Evolutionary conservation across 2,329 filamentous ascomycete species (phyloP).

Genomic region (Gremmenia infestans): DNA sequence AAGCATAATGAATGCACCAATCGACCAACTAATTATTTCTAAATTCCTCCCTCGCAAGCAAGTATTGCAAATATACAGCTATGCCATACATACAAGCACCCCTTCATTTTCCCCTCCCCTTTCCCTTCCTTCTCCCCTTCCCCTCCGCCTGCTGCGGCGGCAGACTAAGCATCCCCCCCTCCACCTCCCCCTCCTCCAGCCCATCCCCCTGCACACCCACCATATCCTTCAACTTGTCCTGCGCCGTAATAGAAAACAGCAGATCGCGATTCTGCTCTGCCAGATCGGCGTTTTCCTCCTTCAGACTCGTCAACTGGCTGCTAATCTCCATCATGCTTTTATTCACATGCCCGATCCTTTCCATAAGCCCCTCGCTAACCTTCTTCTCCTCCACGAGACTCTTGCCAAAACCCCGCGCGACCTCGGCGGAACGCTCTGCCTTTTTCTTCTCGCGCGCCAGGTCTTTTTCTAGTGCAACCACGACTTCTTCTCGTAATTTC

Average conservation of each 20-base stretch:
- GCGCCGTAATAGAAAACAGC: slow-evolving; percentile 78
- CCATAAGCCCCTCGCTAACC: slow-evolving; percentile 74
- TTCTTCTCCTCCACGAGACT: slow-evolving; percentile 82
- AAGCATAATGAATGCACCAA: no score
- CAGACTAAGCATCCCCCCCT: slow-evolving; percentile 65
- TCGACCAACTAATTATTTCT: no score
- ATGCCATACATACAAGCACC: no score
- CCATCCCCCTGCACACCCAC: slow-evolving; percentile 65
- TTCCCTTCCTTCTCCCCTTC: slow-evolving; percentile 4
- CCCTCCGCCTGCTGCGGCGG: slow-evolving; percentile 35
- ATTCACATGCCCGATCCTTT: slow-evolving; percentile 72
- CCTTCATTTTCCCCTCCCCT: no score
- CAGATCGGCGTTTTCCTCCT: slow-evolving; percentile 64
- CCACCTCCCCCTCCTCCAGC: slow-evolving; percentile 64
- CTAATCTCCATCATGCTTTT: slow-evolving; percentile 54
- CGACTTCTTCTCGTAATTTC: slow-evolving; percentile 43
- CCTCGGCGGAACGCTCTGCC: slow-evolving; percentile 65
- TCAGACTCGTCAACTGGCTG: slow-evolving; percentile 49
- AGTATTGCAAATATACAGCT: no score
- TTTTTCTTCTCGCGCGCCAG: slow-evolving; percentile 63
- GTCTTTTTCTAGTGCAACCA: slow-evolving; percentile 69
- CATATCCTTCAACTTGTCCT: slow-evolving; percentile 79
- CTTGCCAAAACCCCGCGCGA: slow-evolving; percentile 71
- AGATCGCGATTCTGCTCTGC: slow-evolving; percentile 83
- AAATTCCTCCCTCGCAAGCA: no score